A percentile compares a stretch with the other conserved stretches of the same genome.
These are phyloP conservation scores for Myriangium duriaei DNA, from an alignment of 2,329 filamentous ascomycete species.

Conservation along the genomic window DNA sequence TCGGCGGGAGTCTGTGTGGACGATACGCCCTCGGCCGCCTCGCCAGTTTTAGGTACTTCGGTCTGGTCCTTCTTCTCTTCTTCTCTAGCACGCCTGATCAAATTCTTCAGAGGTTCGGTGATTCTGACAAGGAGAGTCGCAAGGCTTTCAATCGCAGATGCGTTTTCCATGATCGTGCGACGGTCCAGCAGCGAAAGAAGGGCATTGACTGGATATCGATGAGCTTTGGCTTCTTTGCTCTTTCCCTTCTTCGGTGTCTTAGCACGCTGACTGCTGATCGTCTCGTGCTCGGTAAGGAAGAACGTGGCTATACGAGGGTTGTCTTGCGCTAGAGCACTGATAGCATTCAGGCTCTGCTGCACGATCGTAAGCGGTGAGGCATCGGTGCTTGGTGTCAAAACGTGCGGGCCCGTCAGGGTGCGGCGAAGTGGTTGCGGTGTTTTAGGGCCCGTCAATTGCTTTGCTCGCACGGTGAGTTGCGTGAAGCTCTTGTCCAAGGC, in stretches of 20 bases:
- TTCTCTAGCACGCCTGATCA: conserved; percentile 75
- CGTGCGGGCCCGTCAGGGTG: conserved; percentile 49
- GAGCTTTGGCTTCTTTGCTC: conserved; percentile 67
- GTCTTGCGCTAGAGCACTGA: conserved; percentile 71
- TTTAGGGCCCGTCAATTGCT: conserved; percentile 52
- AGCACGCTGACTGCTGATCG: conserved; percentile 45
- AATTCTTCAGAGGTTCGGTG: conserved; percentile 68
- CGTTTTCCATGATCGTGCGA: conserved; percentile 92
- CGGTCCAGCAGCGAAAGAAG: conserved; percentile 78
- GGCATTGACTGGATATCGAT: conserved; percentile 85
- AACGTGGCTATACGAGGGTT: conserved; percentile 81
- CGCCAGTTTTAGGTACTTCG: conserved; percentile 13
- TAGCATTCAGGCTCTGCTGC: conserved; percentile 79
- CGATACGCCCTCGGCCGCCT: conserved; percentile 13
- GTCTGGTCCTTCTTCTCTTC: conserved; percentile 35
- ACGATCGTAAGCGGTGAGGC: conserved; percentile 90
- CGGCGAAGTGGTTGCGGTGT: conserved; percentile 73
- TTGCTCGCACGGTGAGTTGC: conserved; percentile 81
- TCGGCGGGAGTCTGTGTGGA: conserved; percentile 12
- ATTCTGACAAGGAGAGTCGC: conserved; percentile 79
- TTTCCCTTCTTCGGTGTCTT: conserved; percentile 73
- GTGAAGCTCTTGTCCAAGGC: conserved; percentile 94
- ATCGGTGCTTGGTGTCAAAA: conserved; percentile 49
- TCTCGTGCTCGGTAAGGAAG: conserved; percentile 90
- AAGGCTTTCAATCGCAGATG: conserved; percentile 88